Conservation (phyloP, 192 early-diverging fungal genomes). For the Linnemannia elongata region DNA sequence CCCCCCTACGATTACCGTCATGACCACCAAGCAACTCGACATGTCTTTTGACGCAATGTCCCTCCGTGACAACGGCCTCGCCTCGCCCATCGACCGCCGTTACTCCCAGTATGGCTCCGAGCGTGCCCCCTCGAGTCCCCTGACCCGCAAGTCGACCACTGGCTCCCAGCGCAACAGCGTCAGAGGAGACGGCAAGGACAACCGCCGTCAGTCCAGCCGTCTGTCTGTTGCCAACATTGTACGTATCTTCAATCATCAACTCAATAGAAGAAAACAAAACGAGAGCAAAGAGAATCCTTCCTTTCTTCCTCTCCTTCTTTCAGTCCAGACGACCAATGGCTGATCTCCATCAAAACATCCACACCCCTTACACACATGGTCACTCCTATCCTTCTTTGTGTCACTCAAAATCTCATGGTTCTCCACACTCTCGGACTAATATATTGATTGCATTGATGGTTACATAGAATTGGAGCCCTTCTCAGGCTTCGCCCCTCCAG, state of each 20-base stretch:
- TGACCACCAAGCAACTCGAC: conserved; percentile 56
- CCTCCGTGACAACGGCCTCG: conserved; percentile 42
- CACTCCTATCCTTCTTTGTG: neutral
- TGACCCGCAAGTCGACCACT: conserved; percentile 45
- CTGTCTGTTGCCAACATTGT: conserved; percentile 44
- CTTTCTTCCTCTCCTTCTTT: neutral
- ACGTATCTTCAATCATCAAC: conserved; percentile 12
- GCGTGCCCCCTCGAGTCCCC: conserved; percentile 36
- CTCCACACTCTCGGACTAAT: conserved; percentile 8
- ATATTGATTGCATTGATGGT: neutral
- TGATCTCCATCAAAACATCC: neutral
- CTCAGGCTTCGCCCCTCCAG: conserved; percentile 49
- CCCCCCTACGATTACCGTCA: conserved; percentile 5
- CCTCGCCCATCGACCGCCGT: conserved; percentile 50
- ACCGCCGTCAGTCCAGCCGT: conserved; percentile 48
- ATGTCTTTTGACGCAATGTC: conserved; percentile 57
- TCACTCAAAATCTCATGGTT: conserved; percentile 9
- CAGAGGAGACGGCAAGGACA: conserved; percentile 39
- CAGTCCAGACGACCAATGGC: neutral
- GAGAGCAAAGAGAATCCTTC: neutral
- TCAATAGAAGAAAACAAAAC: neutral
- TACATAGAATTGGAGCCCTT: conserved; percentile 46
- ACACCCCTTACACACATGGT: neutral
- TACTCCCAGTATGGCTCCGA: conserved; percentile 54
- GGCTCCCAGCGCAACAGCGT: conserved; percentile 53